Evolutionary conservation across 176 grass and related monocot genomes (phyloP).

Genomic region (Musa acuminata): DNA sequence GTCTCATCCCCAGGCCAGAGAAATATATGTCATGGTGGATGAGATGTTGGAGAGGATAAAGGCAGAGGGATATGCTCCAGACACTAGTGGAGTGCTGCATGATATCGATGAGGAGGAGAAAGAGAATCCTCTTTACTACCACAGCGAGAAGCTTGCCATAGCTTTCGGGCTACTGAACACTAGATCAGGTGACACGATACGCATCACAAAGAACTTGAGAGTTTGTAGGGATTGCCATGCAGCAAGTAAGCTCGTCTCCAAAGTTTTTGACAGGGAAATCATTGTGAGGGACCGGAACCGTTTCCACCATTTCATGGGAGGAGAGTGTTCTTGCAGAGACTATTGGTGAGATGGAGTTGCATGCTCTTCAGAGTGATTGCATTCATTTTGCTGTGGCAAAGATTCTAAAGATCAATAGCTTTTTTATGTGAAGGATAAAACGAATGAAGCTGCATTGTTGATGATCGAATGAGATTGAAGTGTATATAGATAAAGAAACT

Average conservation of each 20-base stretch:
- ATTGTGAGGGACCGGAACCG: constrained; percentile 66
- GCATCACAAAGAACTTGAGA: constrained; percentile 60
- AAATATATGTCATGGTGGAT: constrained; percentile 48
- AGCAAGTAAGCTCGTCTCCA: constrained; percentile 47
- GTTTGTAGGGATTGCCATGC: constrained; percentile 69
- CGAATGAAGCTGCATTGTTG: too few relatives aligned
- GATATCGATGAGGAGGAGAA: constrained; percentile 36
- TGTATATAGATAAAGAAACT: too few relatives aligned
- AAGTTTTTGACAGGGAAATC: constrained; percentile 50
- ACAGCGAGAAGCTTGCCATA: constrained; percentile 88
- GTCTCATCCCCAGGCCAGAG: constrained; percentile 32
- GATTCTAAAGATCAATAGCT: too few relatives aligned
- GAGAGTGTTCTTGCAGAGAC: constrained; percentile 68
- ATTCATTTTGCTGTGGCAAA: too few relatives aligned
- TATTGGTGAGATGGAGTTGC: constrained; percentile 43
- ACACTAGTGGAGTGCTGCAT: constrained; percentile 39
- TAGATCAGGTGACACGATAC: constrained; percentile 25
- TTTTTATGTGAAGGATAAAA: too few relatives aligned
- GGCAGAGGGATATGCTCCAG: constrained; percentile 36
- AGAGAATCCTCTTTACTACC: constrained; percentile 45
- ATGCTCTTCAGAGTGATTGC: too few relatives aligned
- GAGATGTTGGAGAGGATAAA: constrained; percentile 58
- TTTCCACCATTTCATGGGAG: constrained; percentile 72
- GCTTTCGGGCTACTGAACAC: constrained; percentile 60
- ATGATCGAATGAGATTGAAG: too few relatives aligned